phyloP scores from a whole-genome alignment of 805 yeast species.

The Kodamaea restingae region DNA sequence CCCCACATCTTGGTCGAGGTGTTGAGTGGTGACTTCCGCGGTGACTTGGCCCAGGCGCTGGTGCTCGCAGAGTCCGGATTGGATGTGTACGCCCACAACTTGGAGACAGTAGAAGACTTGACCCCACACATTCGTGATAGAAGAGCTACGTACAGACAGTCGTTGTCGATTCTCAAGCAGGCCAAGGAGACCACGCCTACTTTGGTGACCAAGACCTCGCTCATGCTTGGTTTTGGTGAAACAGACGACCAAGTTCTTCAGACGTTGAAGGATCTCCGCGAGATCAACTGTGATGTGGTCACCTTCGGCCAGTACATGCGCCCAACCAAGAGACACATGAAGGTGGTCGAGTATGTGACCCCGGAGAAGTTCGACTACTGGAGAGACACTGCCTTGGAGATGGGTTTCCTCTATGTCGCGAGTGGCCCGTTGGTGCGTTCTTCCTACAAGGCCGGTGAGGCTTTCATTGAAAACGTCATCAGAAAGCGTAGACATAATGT shows the following conservation, averaged over 20 bases:
- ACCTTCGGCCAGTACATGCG: conserved; percentile 99
- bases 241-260: conserved; percentile 82
- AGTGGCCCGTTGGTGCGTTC: conserved; percentile 96
- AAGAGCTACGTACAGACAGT: conserved; percentile 91
- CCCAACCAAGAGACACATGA: conserved; percentile 98
- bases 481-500: conserved; percentile 62
- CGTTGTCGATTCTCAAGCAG: conserved; percentile 66
- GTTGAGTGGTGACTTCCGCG: conserved; percentile 91
- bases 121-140: conserved; percentile 96
- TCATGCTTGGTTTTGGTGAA: conserved; percentile 97
- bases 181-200: conserved; percentile 78
- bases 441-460: conserved; percentile 97
- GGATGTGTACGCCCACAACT: conserved; percentile 95
- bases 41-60: conserved; percentile 76
- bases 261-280: conserved; percentile 73
- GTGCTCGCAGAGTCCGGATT: conserved; percentile 80
- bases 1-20: conserved; percentile 92
- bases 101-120: conserved; percentile 92
- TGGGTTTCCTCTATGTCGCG: conserved; percentile 96
- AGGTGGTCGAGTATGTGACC: conserved; percentile 89
- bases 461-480: conserved; percentile 90
- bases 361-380: conserved; percentile 95
- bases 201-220: conserved; percentile 84
- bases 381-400: conserved; percentile 77
- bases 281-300: conserved; percentile 81